These are phyloP conservation scores for Trifolium pratense DNA, from an alignment of 306 rosid genomes.

Conservation along the genomic window DNA sequence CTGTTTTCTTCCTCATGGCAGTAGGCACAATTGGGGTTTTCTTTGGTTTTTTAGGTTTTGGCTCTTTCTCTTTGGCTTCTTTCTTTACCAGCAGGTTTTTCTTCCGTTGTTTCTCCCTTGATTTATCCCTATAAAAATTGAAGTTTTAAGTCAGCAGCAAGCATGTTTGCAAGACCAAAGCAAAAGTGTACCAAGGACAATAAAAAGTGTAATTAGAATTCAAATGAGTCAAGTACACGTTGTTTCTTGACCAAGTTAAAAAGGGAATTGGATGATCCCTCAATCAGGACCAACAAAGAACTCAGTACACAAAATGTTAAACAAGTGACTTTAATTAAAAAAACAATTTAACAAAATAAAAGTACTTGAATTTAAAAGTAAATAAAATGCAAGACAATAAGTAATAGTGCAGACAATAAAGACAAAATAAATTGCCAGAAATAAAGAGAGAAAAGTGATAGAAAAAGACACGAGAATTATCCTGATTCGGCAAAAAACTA, in stretches of 20 bases:
- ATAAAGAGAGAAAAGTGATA: too few relatives aligned
- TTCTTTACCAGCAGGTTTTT: conserved; percentile 73
- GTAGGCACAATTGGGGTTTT: conserved; percentile 47
- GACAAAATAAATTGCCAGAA: too few relatives aligned
- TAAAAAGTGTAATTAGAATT: too few relatives aligned
- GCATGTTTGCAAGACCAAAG: conserved; percentile 22
- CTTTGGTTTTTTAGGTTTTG: conserved; percentile 55
- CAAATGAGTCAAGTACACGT: neutral
- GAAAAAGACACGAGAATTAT: too few relatives aligned
- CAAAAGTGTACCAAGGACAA: neutral
- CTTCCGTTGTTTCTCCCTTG: conserved; percentile 89
- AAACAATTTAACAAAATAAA: too few relatives aligned
- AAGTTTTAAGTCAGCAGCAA: conserved; percentile 41
- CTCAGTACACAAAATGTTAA: conserved; percentile 8
- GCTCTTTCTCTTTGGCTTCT: conserved; percentile 70
- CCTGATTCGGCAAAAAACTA: too few relatives aligned
- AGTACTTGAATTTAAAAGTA: too few relatives aligned
- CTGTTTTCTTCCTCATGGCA: conserved; percentile 77
- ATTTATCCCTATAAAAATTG: conserved; percentile 68
- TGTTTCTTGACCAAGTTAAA: neutral
- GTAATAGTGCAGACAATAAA: too few relatives aligned
- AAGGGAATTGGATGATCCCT: conserved; percentile 5
- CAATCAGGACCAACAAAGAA: conserved; percentile 27
- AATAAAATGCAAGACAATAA: too few relatives aligned
- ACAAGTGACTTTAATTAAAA: too few relatives aligned